Percentiles rank a stretch among this genome's conserved stretches.
phyloP scores from a whole-genome alignment of 2,329 filamentous ascomycete species.

The Elsinoe arachidis region DNA sequence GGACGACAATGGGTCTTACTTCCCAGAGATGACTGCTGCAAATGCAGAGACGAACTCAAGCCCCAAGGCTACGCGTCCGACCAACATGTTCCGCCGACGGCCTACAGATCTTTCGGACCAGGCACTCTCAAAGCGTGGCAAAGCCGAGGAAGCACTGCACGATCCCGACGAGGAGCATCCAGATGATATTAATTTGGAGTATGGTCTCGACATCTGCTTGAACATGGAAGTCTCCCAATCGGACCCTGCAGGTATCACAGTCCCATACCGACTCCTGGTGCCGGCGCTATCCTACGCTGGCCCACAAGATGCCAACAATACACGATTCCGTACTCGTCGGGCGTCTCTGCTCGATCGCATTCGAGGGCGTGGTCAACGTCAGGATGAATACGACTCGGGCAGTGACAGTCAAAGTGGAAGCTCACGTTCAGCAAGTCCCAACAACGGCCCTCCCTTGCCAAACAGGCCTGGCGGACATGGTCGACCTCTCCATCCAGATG shows the following conservation, averaged over 20 bases:
- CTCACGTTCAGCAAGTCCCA: conserved; percentile 12
- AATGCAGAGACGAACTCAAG: background rate
- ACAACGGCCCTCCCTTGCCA: background rate
- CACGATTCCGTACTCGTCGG: conserved; percentile 16
- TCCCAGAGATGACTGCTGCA: conserved; percentile 5
- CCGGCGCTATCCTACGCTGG: conserved; percentile 55
- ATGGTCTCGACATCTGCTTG: conserved; percentile 75
- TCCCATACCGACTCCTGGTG: conserved; percentile 77
- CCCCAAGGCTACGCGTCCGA: conserved; percentile 23
- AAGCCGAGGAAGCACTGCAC: conserved; percentile 44
- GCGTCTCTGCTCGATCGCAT: conserved; percentile 18
- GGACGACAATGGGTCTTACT: conserved; percentile 12
- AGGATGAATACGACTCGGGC: conserved; percentile 13
- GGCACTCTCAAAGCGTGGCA: conserved; percentile 28
- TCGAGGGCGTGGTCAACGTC: conserved; percentile 13
- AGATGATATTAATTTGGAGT: conserved; percentile 63
- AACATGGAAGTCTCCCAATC: conserved; percentile 82
- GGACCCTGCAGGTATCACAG: conserved; percentile 80
- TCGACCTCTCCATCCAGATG: conserved; percentile 11
- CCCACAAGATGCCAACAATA: conserved; percentile 22
- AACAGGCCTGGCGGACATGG: background rate
- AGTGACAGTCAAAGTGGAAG: conserved; percentile 13
- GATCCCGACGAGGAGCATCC: conserved; percentile 46
- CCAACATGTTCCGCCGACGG: conserved; percentile 34
- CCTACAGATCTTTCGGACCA: conserved; percentile 35